Evolutionary conservation across 257 asterid genomes (phyloP).

Genomic region (Rehmannia glutinosa): DNA sequence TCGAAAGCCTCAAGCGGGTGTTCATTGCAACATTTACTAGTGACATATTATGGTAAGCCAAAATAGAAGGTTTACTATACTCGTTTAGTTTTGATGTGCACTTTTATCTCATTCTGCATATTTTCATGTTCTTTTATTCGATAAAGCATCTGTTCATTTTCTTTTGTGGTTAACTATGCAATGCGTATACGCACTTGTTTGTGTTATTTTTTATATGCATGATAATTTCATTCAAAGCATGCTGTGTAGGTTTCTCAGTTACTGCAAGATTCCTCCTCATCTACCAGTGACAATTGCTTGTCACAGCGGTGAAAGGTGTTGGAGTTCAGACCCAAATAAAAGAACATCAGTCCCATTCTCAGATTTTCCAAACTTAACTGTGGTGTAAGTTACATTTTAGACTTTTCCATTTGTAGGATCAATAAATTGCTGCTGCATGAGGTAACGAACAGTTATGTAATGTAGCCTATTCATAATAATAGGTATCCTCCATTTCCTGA

Average conservation of each 20-base stretch:
- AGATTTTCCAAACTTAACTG: slow-evolving; percentile 63
- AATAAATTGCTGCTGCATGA: slow-evolving; percentile 20
- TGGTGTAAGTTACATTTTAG: slow-evolving; percentile 53
- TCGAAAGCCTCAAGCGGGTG: slow-evolving; percentile 54
- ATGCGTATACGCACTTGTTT: background rate
- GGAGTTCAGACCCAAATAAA: slow-evolving; percentile 62
- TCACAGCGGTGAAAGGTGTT: slow-evolving; percentile 75
- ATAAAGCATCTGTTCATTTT: background rate
- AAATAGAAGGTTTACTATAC: slow-evolving; percentile 5
- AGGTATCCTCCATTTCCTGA: slow-evolving; percentile 93
- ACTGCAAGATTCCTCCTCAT: slow-evolving; percentile 63
- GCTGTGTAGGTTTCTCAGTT: slow-evolving; percentile 59
- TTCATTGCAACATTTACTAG: slow-evolving; percentile 85
- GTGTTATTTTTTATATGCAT: slow-evolving; percentile 1
- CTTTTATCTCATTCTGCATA: background rate
- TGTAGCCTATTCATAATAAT: slow-evolving; percentile 24
- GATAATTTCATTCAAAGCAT: slow-evolving; percentile 18
- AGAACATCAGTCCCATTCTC: slow-evolving; percentile 61
- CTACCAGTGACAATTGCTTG: slow-evolving; percentile 83
- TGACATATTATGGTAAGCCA: slow-evolving; percentile 66
- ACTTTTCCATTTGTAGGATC: slow-evolving; percentile 7
- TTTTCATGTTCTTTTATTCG: background rate
- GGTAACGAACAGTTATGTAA: slow-evolving; percentile 13
- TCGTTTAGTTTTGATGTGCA: slow-evolving; percentile 13
- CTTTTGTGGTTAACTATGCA: background rate